Evolutionary conservation across 345 rosid genomes (phyloP).

Genomic region (Hevea brasiliensis): DNA sequence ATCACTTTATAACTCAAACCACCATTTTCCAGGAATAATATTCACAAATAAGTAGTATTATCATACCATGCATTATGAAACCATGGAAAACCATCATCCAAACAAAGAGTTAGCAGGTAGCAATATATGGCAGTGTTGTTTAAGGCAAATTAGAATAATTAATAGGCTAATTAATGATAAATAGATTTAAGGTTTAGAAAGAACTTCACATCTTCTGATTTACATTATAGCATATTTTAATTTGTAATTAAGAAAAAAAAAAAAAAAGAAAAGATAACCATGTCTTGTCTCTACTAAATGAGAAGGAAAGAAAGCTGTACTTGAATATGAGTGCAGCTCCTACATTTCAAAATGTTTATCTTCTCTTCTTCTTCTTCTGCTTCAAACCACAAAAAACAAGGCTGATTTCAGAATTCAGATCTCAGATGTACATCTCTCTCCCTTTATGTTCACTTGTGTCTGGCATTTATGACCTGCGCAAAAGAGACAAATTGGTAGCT

Average conservation of each 20-base stretch:
- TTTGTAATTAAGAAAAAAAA: too few relatives aligned
- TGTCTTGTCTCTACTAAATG: background rate
- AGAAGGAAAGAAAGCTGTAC: background rate
- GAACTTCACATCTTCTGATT: constrained; percentile 1
- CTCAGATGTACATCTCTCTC: background rate
- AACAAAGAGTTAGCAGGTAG: too few relatives aligned
- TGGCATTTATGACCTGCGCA: constrained; percentile 17
- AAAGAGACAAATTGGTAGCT: background rate
- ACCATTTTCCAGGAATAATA: too few relatives aligned
- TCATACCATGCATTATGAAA: too few relatives aligned
- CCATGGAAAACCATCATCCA: too few relatives aligned
- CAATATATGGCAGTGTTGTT: too few relatives aligned
- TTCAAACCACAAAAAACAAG: constrained; percentile 1
- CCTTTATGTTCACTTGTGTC: background rate
- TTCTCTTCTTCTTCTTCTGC: background rate
- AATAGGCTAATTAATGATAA: too few relatives aligned
- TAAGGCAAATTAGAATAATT: too few relatives aligned
- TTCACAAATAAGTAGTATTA: too few relatives aligned
- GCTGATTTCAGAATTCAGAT: constrained; percentile 12
- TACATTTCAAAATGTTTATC: constrained; percentile 1
- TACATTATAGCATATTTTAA: background rate
- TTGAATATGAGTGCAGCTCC: constrained; percentile 10
- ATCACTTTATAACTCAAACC: too few relatives aligned
- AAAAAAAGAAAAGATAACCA: background rate
- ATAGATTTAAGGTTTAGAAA: background rate